phyloP scores from a whole-genome alignment of 192 early-diverging fungal species.

The Funneliformis mosseae region DNA sequence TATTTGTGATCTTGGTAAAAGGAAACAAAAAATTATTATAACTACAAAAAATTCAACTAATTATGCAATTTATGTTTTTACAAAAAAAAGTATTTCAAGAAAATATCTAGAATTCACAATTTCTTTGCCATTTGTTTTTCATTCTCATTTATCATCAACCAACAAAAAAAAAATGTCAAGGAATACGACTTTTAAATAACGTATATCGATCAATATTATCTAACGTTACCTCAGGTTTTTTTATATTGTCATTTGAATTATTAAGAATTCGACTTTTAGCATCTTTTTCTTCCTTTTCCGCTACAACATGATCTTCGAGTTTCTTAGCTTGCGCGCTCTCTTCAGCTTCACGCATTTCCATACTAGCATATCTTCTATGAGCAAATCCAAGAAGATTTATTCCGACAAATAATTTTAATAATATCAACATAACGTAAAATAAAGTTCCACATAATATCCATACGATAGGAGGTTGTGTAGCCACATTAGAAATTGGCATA shows the following conservation, averaged over 20 bases:
- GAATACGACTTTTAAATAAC: constrained; percentile 89
- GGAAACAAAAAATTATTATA: too few species aligned
- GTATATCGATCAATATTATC: constrained; percentile 90
- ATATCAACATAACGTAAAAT: constrained; percentile 33
- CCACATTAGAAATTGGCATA: constrained; percentile 28
- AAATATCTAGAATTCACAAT: too few species aligned
- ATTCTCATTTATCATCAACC: neutral
- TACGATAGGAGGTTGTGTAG: constrained; percentile 33
- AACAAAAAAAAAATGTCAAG: constrained; percentile 46
- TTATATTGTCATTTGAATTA: constrained; percentile 43
- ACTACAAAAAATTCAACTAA: too few species aligned
- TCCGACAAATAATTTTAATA: constrained; percentile 78
- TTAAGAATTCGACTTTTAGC: constrained; percentile 27
- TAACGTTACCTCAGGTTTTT: constrained; percentile 63
- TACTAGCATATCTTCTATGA: constrained; percentile 60
- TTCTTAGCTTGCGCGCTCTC: constrained; percentile 49
- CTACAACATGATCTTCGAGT: constrained; percentile 41
- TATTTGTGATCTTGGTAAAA: too few species aligned
- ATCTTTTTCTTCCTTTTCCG: constrained; percentile 47
- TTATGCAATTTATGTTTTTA: too few species aligned
- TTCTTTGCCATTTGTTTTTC: too few species aligned
- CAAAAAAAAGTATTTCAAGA: too few species aligned
- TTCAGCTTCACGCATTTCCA: constrained; percentile 53
- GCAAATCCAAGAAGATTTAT: constrained; percentile 76
- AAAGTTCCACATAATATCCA: constrained; percentile 31